Evolutionary conservation across 306 rosid genomes (phyloP), one percentile per base, ranked within the genome.

Genomic region (Rosa rugosa): DNA sequence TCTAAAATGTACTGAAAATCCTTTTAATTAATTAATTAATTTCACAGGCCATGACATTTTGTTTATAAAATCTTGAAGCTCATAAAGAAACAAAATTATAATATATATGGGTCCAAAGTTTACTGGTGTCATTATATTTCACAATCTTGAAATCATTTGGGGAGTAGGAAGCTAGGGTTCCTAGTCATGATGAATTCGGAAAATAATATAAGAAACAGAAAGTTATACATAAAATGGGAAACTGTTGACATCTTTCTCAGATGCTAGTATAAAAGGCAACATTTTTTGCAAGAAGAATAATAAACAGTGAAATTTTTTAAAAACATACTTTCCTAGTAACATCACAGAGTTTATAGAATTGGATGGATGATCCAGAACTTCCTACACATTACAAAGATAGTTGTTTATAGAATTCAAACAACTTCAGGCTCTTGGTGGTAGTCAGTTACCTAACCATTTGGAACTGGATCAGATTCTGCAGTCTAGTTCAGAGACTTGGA

Each of bases 361-460:
- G 69, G 66, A 73, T 49, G 81, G 20, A 73, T 13, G 51, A 66
- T 73, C 57, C 42, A 72, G 12, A 66, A n/a, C 60, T 77, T 57
- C 51, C 11, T 7, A 53, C 51, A 50, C 3, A 31, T 17, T 4
- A 46, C 17, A 57, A 11, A 18, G 22, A 56, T 40, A 46, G 5
- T 34, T 45, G 18, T 54, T 60, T 10, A 17, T 17, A 3, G 45
- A 62, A 74, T 57, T 14, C 17, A 57, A 23, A 31, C 59, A 45
- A 12, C 13, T 27, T 34, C 71, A 23, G 0, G 69, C 71, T 25
- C 47, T 50, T 22, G 34, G 36, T 7, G n/a, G 51, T 65, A 41
- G 76, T 27, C 77, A 56, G 49, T 77, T 40, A 87, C 90, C 81
- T 82, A 84, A 82, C 80, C 54, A 65, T 62, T 53, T 57, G 80